phyloP scores from a whole-genome alignment of 2,329 filamentous ascomycete genomes.

The Claviceps sp. region DNA sequence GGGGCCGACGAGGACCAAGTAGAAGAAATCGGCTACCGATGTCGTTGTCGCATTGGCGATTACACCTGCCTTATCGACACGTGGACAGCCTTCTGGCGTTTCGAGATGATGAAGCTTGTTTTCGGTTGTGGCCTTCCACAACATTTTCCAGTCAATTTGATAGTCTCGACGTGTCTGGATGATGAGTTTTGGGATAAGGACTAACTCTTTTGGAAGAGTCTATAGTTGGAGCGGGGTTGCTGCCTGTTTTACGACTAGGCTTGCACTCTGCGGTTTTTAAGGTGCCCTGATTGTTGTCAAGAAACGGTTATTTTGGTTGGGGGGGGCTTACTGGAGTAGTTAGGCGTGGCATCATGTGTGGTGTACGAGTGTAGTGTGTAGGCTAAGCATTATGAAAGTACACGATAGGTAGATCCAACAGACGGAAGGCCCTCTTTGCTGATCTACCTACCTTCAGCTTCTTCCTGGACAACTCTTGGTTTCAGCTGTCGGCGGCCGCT shows the following conservation, averaged over 20 bases:
- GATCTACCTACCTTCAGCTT: too few species aligned
- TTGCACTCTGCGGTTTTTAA: background rate
- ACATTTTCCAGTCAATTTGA: constrained; percentile 24
- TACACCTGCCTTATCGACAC: constrained; percentile 32
- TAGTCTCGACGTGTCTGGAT: constrained; percentile 24
- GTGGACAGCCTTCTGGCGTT: constrained; percentile 36
- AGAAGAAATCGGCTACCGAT: constrained; percentile 37
- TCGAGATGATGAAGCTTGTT: constrained; percentile 33
- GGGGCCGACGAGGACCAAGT: constrained; percentile 28
- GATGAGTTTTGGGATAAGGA: constrained; percentile 21
- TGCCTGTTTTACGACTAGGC: background rate
- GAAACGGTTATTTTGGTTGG: too few species aligned
- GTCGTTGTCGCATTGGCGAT: constrained; percentile 35
- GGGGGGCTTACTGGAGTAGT: too few species aligned
- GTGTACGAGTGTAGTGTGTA: too few species aligned
- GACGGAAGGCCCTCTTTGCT: too few species aligned
- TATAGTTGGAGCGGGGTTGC: background rate
- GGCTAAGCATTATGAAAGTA: too few species aligned
- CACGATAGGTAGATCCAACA: too few species aligned
- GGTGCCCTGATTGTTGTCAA: too few species aligned
- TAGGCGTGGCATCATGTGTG: too few species aligned
- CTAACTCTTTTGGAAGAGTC: background rate
- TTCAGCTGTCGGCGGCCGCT: too few species aligned
- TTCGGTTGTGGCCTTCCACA: constrained; percentile 31
- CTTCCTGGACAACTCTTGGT: too few species aligned